phyloP scores from a whole-genome alignment of 345 rosid genomes.

The Syzygium oleosum region DNA sequence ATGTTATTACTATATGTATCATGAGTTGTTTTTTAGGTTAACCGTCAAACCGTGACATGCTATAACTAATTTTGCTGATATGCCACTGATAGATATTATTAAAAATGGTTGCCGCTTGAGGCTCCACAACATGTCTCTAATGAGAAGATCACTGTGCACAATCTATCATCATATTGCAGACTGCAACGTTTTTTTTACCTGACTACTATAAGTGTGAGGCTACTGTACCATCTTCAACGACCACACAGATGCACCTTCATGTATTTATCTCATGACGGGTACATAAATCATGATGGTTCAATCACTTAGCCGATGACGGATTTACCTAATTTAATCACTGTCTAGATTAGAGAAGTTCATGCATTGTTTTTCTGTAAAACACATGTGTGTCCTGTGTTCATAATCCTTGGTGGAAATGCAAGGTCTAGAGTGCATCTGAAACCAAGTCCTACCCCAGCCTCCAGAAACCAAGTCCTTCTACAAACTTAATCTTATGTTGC shows the following conservation, averaged over 20 bases:
- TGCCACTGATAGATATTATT: not conserved
- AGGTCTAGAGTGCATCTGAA: not conserved
- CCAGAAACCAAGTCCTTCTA: not conserved
- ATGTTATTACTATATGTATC: not conserved
- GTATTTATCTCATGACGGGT: not conserved
- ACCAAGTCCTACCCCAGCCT: not conserved
- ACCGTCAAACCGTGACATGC: not conserved
- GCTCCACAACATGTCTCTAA: not conserved
- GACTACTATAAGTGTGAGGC: not conserved
- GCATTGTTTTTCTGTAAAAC: not conserved
- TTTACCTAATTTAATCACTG: not conserved
- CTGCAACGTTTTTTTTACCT: not conserved
- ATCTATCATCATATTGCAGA: not conserved
- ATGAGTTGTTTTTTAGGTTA: not conserved
- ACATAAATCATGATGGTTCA: not conserved
- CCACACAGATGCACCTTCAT: not conserved
- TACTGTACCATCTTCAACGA: not conserved
- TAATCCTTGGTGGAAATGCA: not conserved
- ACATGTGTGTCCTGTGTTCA: not conserved
- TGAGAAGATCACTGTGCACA: not conserved
- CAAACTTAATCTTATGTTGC: not conserved
- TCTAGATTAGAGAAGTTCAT: not conserved
- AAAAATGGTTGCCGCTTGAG: not conserved
- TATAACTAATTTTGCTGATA: not conserved
- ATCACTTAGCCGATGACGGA: not conserved